These are phyloP conservation scores for Xylaria sp. DNA, from an alignment of 2,329 filamentous ascomycete genomes.

Conservation along the genomic window DNA sequence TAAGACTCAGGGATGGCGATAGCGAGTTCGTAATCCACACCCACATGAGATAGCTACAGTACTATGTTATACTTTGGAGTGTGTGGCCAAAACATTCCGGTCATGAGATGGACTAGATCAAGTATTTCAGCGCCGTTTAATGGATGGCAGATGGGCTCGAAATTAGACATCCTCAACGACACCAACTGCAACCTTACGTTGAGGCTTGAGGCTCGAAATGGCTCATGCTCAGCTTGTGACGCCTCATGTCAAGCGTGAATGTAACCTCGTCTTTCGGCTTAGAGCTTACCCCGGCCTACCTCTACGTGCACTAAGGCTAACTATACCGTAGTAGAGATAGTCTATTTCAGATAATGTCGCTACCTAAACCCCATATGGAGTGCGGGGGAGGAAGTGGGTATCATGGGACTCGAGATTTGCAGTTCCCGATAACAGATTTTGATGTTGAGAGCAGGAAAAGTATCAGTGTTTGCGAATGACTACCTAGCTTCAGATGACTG, in stretches of 20 bases:
- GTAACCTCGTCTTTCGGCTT: slow-evolving; percentile 27
- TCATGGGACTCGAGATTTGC: background rate
- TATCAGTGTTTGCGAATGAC: background rate
- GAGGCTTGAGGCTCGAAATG: slow-evolving; percentile 31
- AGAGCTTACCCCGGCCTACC: background rate
- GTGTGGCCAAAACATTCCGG: background rate
- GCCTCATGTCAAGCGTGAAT: slow-evolving; percentile 24
- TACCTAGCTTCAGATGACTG: too few relatives aligned
- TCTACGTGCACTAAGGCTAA: background rate
- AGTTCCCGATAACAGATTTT: slow-evolving; percentile 6
- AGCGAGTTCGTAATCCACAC: background rate
- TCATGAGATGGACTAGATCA: background rate
- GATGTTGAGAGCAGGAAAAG: background rate
- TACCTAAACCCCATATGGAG: background rate
- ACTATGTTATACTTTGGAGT: background rate
- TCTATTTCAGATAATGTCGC: background rate
- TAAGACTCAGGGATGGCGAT: background rate
- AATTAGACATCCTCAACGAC: background rate
- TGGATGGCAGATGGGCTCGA: slow-evolving; percentile 5
- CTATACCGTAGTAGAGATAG: background rate
- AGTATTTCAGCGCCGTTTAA: background rate
- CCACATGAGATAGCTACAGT: background rate
- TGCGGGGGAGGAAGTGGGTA: slow-evolving; percentile 14
- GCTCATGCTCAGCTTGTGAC: slow-evolving; percentile 24
- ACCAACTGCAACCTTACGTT: slow-evolving; percentile 34